Base-by-base conservation (phyloP, 2,329 filamentous ascomycete genomes). In the Fusarium pininemorale region DNA sequence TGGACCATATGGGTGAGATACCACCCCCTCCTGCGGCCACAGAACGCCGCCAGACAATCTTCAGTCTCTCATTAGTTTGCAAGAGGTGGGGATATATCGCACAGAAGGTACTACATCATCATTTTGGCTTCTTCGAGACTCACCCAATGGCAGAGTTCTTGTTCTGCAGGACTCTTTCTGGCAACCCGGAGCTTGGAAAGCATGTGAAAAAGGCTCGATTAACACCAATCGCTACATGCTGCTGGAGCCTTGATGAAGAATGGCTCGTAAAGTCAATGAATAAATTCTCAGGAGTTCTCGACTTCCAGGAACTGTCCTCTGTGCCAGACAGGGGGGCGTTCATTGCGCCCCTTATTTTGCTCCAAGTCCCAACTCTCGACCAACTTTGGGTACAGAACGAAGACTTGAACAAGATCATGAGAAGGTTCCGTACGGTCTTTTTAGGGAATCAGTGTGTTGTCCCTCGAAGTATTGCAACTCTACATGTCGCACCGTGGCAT, bases 391-490 rank as follows among this genome's bases (percentile, higher is more conserved):
- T 28, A 3, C 30, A 35, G n/a, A 24, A 6, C 15, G 22, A 14
- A 53, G 8, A 26, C 30, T 26, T 53, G 22, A 37, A 24, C 0
- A 2, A 20, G 2, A 53, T 1, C 12, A 35, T 37, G 16, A 53
- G 22, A 26, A 53, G 4, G n/a, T 53, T 53, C 28, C n/a, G 12
- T 7, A 13, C 8, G 12, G 4, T 18, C 30, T 37, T 53, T 24
- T 0, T 35, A 3, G 30, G 28, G 3, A 18, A 6, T 1, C 30
- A 51, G 37, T 35, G 16, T 2, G 6, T 20, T 20, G 3, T 37
- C 3, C 8, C 30, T 24, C 48, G 20, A 28, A 3, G 45, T 47
- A 22, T 47, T 7, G 7, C 24, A 24, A 47, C 24, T 28, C 28
- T 28, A 28, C 28, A 28, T 28, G 8, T 28, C 28, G 28, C 28